Base-by-base conservation (phyloP, 768 basidiomycete genomes). In the Gautieria morchelliformis region DNA sequence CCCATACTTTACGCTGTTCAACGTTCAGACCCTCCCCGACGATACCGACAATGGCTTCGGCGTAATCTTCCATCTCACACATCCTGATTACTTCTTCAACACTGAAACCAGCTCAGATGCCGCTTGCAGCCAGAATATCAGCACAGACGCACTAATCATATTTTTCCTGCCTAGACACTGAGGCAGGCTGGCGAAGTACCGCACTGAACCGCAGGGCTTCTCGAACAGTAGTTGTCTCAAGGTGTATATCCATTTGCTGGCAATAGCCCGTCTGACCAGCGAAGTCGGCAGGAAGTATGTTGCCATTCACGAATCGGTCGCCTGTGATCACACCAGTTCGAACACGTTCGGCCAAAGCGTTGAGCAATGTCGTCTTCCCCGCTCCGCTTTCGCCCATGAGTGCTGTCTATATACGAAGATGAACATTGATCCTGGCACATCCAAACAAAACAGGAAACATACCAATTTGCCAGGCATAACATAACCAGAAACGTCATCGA, bases 81-180 rank as follows among this genome's bases (percentile, higher is more conserved):
- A 91, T 82, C 70, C 89, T 83, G 48, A 94, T 84, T 69, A 87
- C 85, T 68, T 85, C 90, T 69, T 88, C 86, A 40, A 87, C 85
- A 54, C 79, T 80, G 41, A 14, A n/a, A 32, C 7, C 0, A 56
- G 0, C 6, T 52, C 1, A 52, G 33, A 27, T n/a, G 32, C 1
- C 4, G 15, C 7, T 7, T 39, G 10, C 9, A 20, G 15, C 14
- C 5, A 27, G 19, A 15, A 15, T 9, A 4, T 22, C 15, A 32
- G 39, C 12, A 12, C 19, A 4, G 47, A 77, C 84, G 61, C 67
- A 87, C 85, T 91, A 91, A 9, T 78, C 84, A 65, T 87, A 80
- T 67, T 92, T 93, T 70, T 93, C 89, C 0, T 72, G 71, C 19
- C 75, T 63, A 1, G 87, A 72, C 2, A 89, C 83, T 0, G 76